Base-by-base conservation (phyloP, 2,329 filamentous ascomycete species). In the Colletotrichum destructivum region DNA sequence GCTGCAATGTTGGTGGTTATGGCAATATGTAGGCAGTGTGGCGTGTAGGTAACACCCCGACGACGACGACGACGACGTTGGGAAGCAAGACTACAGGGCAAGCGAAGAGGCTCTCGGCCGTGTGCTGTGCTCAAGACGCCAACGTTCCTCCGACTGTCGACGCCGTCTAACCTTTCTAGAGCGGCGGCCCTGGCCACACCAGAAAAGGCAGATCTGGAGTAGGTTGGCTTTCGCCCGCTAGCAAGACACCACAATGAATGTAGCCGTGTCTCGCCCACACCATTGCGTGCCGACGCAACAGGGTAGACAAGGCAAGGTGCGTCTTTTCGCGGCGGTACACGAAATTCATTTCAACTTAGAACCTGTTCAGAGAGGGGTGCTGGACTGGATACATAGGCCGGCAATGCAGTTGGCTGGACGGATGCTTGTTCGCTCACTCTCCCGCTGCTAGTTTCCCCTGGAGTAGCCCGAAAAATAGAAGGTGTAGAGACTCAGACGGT, bases 221-320 rank as follows among this genome's bases (percentile, higher is more conserved):
- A 16, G 23, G 23, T 31, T 31, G 23, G 23, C 15, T 35, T 60
- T 18, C 40, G 56, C n/a, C 40, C 23, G 8, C 18, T 46, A 38
- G 26, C 26, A 49, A 47, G 26, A 44, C 42, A 35, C 31, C 42
- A 15, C 8, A 8, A 38, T 38, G 44, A 49, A 38, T 21, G 44
- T 23, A 23, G 59, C 44, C 26, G 31, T 62, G 59, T 23, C 59
- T 49, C 44, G 44, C 44, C 44, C 44, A 31, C 44, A 40, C n/a
- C 26, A 35, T 35, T 54, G 26, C 26, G 42, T 61, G 31, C 26
- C 18, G 31, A 47, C 26, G 7, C 46, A 16, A 44, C 57, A 49
- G 42, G 31, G 18, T 7, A 16, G 18, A n/a, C 26, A 49, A 13
- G 51, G 51, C 51, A 31, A 15, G 54, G 18, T 40, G 16, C 44